Conservation (phyloP, 225 moss, liverwort and hornwort genomes). For the Pseudoscleropodium purum region DNA sequence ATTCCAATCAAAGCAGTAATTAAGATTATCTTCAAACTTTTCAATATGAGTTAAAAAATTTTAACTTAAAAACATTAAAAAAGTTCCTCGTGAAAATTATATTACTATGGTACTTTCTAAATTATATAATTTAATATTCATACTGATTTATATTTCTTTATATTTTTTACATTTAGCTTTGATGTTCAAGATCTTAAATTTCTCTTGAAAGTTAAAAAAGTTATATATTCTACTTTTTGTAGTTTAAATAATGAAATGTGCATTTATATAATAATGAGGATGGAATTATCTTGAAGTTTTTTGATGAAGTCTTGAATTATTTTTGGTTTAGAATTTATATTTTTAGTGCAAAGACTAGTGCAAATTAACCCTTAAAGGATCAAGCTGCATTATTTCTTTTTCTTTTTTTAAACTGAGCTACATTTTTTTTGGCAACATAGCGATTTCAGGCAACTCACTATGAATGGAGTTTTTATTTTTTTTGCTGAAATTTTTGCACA, state of each 20-base stretch:
- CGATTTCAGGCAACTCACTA: too few species aligned
- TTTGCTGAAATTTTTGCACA: too few species aligned
- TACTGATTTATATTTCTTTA: neutral
- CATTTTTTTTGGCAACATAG: too few species aligned
- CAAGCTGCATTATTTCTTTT: too few species aligned
- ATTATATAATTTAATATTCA: neutral
- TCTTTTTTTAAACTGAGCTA: too few species aligned
- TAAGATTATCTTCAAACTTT: neutral
- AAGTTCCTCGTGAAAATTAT: neutral
- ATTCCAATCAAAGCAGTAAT: neutral
- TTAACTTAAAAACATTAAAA: neutral
- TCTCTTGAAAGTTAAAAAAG: neutral
- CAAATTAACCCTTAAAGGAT: too few species aligned
- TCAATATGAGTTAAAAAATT: neutral
- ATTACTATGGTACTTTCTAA: rapidly evolving
- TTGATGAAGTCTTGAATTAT: neutral
- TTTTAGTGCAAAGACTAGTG: too few species aligned
- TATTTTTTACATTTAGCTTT: neutral
- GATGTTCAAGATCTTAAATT: too few species aligned
- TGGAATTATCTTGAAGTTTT: neutral
- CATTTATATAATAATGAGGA: neutral
- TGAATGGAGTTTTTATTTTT: too few species aligned
- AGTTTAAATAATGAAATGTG: neutral
- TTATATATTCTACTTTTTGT: rapidly evolving
- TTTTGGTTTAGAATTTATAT: too few species aligned